These are phyloP conservation scores for Voacanga thouarsii DNA, from an alignment of 257 asterid genomes.

Conservation along the genomic window DNA sequence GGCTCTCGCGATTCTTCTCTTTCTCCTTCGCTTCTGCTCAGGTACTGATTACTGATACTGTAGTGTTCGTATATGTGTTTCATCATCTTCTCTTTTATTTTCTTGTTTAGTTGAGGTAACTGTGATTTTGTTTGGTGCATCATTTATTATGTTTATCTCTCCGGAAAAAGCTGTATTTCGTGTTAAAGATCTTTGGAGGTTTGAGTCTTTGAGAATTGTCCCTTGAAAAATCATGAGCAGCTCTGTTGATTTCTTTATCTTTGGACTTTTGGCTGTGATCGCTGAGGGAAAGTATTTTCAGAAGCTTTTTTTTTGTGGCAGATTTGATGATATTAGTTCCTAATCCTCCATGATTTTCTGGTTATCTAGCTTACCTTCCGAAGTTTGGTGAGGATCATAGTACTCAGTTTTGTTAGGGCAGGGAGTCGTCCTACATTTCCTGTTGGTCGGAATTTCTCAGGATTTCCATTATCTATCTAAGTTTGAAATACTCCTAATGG, in stretches of 20 bases:
- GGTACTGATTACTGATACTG: conserved; percentile 8
- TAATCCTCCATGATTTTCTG: background rate
- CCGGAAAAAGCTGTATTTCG: background rate
- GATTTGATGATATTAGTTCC: background rate
- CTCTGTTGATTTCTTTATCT: background rate
- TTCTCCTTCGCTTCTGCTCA: background rate
- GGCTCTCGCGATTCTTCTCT: conserved; percentile 8
- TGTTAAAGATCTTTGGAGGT: background rate
- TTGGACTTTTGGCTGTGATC: background rate
- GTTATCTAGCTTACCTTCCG: no score
- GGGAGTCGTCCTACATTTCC: background rate
- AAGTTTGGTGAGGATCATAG: background rate
- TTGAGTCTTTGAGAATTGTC: background rate
- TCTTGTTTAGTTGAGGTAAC: background rate
- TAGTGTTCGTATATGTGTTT: background rate
- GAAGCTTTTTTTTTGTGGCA: background rate
- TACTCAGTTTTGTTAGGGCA: background rate
- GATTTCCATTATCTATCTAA: background rate
- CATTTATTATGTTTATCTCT: background rate
- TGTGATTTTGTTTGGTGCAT: background rate
- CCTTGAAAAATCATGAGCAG: background rate
- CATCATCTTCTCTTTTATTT: background rate
- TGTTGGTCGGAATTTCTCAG: background rate
- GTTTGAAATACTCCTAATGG: background rate
- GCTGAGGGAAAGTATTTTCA: background rate